phyloP scores from a whole-genome alignment of 441 rosid genomes.

The Mallotus repandus region DNA sequence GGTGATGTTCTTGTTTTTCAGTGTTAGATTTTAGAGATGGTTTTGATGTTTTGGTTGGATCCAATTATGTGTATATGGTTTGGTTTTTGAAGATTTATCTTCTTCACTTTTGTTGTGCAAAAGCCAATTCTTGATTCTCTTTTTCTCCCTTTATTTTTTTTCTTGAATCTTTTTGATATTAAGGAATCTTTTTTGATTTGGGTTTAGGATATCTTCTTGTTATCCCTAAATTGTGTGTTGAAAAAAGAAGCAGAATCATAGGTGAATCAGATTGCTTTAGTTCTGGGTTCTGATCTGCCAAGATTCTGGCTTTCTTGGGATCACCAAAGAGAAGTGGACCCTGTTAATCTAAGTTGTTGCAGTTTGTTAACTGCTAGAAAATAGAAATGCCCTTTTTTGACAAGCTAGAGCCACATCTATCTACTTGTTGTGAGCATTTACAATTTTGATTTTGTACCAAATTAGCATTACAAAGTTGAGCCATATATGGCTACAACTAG shows the following conservation, averaged over 20 bases:
- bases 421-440: too few species aligned
- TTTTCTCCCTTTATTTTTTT: too few species aligned
- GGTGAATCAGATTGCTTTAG: not conserved
- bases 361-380: not conserved
- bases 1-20: not conserved
- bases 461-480: not conserved
- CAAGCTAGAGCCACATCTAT: too few species aligned
- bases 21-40: not conserved
- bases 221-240: not conserved
- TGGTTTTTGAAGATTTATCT: slow-evolving; percentile 8
- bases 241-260: not conserved
- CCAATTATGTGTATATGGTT: slow-evolving; percentile 28
- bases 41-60: slow-evolving; percentile 20
- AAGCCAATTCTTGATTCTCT: not conserved
- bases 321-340: slow-evolving; percentile 20
- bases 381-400: not conserved
- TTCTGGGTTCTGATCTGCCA: not conserved
- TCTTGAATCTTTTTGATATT: not conserved
- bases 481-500: not conserved
- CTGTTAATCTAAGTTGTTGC: slow-evolving; percentile 1
- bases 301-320: slow-evolving; percentile 21
- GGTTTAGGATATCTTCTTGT: not conserved
- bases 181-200: not conserved
- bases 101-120: not conserved
- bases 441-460: too few species aligned